Conservation (phyloP, 2,329 filamentous ascomycete genomes). For the Pestalotiopsis sp. region DNA sequence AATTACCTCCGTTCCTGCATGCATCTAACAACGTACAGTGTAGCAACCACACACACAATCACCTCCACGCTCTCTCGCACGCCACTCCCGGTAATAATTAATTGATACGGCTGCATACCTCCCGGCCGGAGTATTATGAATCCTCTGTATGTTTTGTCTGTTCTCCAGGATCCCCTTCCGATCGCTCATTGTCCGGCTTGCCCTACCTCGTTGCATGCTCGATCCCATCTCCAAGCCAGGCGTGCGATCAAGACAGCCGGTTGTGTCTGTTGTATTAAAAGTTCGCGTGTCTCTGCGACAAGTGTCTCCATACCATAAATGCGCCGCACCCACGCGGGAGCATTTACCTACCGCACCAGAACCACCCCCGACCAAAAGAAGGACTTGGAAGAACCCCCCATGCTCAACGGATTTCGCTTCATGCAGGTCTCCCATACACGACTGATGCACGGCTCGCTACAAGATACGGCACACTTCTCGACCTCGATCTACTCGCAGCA, state of each 20-base stretch:
- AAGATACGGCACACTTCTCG: background rate
- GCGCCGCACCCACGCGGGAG: background rate
- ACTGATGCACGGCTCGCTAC: constrained; percentile 1
- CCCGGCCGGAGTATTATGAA: background rate
- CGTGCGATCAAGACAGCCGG: background rate
- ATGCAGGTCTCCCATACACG: constrained; percentile 25
- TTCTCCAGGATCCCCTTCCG: constrained; percentile 3
- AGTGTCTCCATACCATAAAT: constrained; percentile 8
- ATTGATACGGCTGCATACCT: background rate
- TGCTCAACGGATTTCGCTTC: constrained; percentile 26
- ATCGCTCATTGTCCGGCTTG: background rate
- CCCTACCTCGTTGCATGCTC: background rate
- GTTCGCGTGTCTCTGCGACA: background rate
- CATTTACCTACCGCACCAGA: background rate
- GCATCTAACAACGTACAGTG: background rate
- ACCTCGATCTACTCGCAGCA: background rate
- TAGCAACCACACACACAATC: background rate
- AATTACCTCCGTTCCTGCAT: background rate
- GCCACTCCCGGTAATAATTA: background rate
- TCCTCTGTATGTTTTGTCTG: constrained; percentile 4
- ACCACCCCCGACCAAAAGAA: background rate
- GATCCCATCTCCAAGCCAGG: background rate
- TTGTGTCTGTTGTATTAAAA: background rate
- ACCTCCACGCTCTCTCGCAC: background rate
- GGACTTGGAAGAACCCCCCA: constrained; percentile 10